A percentile compares a stretch with the other conserved stretches of the same genome.
phyloP scores from a whole-genome alignment of 208 protist species.

The Trichomonas vaginalis region DNA sequence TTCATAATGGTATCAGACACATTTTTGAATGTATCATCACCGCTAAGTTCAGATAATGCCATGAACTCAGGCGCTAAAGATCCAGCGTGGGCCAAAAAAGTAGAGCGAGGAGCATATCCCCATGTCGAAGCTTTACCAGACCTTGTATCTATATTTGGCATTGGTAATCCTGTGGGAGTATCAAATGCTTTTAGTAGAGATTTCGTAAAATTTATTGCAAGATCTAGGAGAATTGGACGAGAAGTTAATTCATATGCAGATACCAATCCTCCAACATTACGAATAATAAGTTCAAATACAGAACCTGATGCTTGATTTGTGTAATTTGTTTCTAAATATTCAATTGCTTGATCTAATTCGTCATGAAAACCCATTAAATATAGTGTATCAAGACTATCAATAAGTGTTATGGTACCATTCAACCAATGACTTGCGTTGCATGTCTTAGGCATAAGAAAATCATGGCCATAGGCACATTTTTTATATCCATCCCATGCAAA shows the following conservation, averaged over 20 bases:
- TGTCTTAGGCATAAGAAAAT: not conserved
- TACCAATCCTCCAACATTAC: constrained; percentile 53
- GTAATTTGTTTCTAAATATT: not conserved
- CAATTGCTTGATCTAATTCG: not conserved
- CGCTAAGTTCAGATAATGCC: not conserved
- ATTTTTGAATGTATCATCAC: not conserved
- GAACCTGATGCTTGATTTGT: not conserved
- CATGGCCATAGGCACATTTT: not conserved
- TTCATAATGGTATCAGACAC: not conserved
- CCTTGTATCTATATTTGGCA: constrained; percentile 27
- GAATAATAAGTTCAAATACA: constrained; percentile 54
- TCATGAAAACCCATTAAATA: not conserved
- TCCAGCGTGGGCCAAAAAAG: constrained; percentile 50
- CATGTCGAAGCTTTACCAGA: not conserved
- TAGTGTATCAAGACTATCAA: not conserved
- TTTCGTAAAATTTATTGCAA: constrained; percentile 31
- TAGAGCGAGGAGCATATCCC: constrained; percentile 28
- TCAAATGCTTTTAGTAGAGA: constrained; percentile 38
- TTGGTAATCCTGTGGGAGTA: constrained; percentile 25
- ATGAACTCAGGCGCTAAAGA: constrained; percentile 55
- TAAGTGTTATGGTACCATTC: not conserved
- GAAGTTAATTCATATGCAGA: constrained; percentile 46
- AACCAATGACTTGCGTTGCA: not conserved
- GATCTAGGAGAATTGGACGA: constrained; percentile 35
- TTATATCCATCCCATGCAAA: not conserved